These are phyloP conservation scores for Colletotrichum sp. DNA, from an alignment of 2,329 filamentous ascomycete species.

Conservation along the genomic window DNA sequence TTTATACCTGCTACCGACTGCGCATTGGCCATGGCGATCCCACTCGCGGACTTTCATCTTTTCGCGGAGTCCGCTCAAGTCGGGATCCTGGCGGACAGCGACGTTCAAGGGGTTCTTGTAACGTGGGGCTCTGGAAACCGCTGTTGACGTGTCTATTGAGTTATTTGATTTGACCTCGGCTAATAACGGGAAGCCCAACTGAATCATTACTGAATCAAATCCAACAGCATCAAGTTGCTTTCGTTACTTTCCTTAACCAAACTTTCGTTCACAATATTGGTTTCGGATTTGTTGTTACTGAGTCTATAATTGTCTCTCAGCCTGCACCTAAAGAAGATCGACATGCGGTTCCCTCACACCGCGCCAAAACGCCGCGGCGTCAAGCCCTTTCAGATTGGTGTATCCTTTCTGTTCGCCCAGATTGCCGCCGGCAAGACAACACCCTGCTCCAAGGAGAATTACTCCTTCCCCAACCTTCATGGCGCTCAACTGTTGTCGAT, in stretches of 20 bases:
- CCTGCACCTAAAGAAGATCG: accelerated
- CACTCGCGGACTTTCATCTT: not conserved
- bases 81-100: not conserved
- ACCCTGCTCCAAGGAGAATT: not conserved
- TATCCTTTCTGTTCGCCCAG: not conserved
- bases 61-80: not conserved
- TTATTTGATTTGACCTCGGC: not conserved
- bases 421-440: not conserved
- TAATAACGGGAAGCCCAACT: not conserved
- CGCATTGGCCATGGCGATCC: not conserved
- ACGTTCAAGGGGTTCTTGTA: not conserved
- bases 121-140: not conserved
- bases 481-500: not conserved
- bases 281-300: not conserved
- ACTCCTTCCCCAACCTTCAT: not conserved
- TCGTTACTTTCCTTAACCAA: not conserved
- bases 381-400: not conserved
- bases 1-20: not conserved
- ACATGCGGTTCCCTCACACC: not conserved
- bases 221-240: not conserved
- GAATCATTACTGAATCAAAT: not conserved
- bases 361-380: not conserved
- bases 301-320: not conserved
- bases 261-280: not conserved
- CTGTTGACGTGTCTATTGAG: not conserved